A percentile compares a stretch with the other conserved stretches of the same genome.
These are phyloP conservation scores for Pyrus communis DNA, from an alignment of 306 rosid genomes.

Conservation along the genomic window DNA sequence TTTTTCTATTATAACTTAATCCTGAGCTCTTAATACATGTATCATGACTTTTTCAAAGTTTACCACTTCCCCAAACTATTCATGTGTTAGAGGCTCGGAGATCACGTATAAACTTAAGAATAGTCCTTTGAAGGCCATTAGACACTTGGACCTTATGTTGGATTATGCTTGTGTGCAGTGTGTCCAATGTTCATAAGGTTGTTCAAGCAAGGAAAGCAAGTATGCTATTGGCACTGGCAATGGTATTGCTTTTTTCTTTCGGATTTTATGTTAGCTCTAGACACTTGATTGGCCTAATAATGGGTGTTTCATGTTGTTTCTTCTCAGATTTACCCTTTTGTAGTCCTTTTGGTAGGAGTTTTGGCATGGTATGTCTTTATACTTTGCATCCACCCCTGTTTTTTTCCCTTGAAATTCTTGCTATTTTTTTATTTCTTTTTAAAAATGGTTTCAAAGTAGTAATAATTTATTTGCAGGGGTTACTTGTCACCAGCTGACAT, in stretches of 20 bases:
- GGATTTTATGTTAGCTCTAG: constrained; percentile 1
- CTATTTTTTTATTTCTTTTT: neutral
- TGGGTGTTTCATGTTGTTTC: constrained; percentile 11
- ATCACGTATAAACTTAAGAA: neutral
- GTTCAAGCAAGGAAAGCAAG: constrained; percentile 73
- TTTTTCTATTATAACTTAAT: neutral
- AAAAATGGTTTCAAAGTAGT: constrained; percentile 1
- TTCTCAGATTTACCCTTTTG: constrained; percentile 77
- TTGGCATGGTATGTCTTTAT: constrained; percentile 65
- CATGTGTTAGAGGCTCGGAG: neutral
- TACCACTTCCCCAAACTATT: neutral
- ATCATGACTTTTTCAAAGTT: neutral
- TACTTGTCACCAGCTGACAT: constrained; percentile 79
- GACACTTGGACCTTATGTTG: neutral
- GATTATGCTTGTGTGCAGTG: constrained; percentile 47
- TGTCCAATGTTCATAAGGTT: constrained; percentile 64
- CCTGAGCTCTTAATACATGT: neutral
- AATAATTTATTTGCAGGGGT: constrained; percentile 44
- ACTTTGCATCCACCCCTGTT: neutral
- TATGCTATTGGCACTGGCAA: constrained; percentile 76
- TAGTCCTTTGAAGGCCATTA: neutral
- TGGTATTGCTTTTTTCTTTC: constrained; percentile 43
- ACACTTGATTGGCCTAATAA: constrained; percentile 14
- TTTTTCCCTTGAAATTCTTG: neutral
- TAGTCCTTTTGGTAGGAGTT: constrained; percentile 65